Conservation (phyloP, 805 yeast species). For the Torulaspora indica region DNA sequence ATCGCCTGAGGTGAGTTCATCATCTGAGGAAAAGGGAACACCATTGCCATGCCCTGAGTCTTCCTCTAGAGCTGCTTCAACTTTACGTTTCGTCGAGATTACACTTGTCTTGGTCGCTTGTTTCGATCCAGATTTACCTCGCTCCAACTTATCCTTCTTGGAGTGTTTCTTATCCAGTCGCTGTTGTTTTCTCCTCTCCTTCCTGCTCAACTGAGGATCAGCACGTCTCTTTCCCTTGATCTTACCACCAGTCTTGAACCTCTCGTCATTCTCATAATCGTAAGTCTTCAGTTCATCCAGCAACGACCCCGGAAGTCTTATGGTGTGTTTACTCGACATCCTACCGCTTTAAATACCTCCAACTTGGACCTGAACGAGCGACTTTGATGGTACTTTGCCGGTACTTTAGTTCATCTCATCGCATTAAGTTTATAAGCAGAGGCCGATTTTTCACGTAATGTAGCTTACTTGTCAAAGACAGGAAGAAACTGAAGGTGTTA, state of each 20-base stretch:
- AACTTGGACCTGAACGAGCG: not conserved
- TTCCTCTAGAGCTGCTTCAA: conserved; percentile 11
- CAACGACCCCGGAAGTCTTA: conserved; percentile 51
- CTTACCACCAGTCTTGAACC: conserved; percentile 26
- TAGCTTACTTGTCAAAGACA: not conserved
- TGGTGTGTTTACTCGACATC: conserved; percentile 32
- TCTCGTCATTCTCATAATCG: conserved; percentile 42
- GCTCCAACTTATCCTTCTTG: conserved; percentile 1
- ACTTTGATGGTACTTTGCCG: not conserved
- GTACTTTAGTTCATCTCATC: conserved; percentile 14
- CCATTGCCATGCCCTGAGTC: not conserved
- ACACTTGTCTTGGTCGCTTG: no score
- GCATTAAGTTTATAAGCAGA: conserved; percentile 7
- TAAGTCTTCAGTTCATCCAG: conserved; percentile 49
- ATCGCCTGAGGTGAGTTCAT: conserved; percentile 41
- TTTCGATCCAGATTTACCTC: not conserved
- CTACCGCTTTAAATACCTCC: not conserved
- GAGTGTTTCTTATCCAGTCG: conserved; percentile 34
- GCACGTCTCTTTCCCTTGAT: conserved; percentile 37
- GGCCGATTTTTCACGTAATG: not conserved
- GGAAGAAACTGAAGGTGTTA: not conserved
- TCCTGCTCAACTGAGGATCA: conserved; percentile 35
- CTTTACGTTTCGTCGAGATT: conserved; percentile 10
- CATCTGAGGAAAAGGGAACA: conserved; percentile 39
- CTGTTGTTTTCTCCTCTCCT: conserved; percentile 42